These are phyloP conservation scores for Pilatotrama ljubarskyi DNA, from an alignment of 768 basidiomycete species.

Conservation along the genomic window DNA sequence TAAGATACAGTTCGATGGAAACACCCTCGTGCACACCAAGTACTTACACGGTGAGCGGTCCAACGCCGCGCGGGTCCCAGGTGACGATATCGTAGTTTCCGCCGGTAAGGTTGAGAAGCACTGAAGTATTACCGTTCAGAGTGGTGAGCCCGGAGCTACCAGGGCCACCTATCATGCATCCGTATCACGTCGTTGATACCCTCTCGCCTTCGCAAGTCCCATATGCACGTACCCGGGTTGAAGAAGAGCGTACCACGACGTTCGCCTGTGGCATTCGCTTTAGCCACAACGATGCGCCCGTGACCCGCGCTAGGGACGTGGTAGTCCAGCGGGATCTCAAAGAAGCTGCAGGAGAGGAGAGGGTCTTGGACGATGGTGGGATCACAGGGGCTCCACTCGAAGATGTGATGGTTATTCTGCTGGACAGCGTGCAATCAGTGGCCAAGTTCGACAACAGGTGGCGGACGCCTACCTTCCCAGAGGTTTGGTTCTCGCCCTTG, in stretches of 20 bases:
- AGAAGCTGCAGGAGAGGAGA: neutral
- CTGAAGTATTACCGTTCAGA: neutral
- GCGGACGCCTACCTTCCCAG: no score
- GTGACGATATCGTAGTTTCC: conserved; percentile 16
- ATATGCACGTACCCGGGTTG: neutral
- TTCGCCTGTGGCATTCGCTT: neutral
- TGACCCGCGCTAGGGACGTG: neutral
- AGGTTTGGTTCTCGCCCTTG: no score
- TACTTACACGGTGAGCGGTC: conserved; percentile 6
- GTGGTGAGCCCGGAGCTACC: neutral
- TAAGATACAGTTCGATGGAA: no score
- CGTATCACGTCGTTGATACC: neutral
- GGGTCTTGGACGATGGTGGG: neutral
- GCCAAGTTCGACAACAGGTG: no score
- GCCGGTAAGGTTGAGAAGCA: neutral
- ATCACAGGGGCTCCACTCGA: conserved; percentile 6
- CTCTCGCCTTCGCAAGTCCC: neutral
- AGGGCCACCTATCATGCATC: neutral
- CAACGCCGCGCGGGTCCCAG: conserved; percentile 15
- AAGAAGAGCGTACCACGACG: neutral
- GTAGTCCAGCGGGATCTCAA: conserved; percentile 12
- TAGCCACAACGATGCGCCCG: neutral
- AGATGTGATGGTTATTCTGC: no score
- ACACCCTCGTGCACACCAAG: no score
- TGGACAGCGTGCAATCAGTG: no score